A percentile compares a stretch with the other conserved stretches of the same genome.
phyloP scores from a whole-genome alignment of 345 rosid species.

The Ceriops tagal region DNA sequence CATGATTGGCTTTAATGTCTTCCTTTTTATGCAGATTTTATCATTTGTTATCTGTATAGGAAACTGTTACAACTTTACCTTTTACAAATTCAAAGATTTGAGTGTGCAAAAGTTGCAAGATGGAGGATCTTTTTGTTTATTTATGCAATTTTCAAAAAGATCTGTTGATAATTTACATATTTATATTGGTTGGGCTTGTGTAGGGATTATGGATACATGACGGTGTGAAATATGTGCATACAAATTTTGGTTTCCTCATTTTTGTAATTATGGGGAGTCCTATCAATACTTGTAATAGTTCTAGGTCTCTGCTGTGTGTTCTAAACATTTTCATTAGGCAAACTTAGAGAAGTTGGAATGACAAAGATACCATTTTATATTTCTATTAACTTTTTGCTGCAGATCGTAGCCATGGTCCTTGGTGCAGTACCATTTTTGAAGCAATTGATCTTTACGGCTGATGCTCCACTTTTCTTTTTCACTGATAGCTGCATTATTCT shows the following conservation, averaged over 20 bases:
- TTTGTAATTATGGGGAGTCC: background rate
- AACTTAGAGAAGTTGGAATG: background rate
- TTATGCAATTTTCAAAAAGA: conserved; percentile 3
- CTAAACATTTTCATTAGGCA: background rate
- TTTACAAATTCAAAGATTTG: no score
- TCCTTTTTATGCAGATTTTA: background rate
- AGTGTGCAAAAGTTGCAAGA: background rate
- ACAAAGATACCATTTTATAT: conserved; percentile 3
- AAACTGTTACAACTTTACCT: no score
- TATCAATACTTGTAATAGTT: background rate
- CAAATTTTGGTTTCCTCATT: background rate
- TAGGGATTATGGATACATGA: no score
- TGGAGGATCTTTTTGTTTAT: background rate
- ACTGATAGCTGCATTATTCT: conserved; percentile 97
- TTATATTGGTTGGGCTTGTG: no score
- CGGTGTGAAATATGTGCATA: no score
- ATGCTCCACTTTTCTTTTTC: conserved; percentile 93
- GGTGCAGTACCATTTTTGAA: conserved; percentile 75
- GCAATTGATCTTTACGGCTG: conserved; percentile 69
- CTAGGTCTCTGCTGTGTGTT: background rate
- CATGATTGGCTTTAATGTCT: background rate
- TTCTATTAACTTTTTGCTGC: conserved; percentile 19
- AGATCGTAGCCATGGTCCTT: conserved; percentile 87
- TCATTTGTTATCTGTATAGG: background rate
- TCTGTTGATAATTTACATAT: no score